Evolutionary conservation across 495 filamentous ascomycete species (phyloP).

Genomic region (Pyrenula massariospora): DNA sequence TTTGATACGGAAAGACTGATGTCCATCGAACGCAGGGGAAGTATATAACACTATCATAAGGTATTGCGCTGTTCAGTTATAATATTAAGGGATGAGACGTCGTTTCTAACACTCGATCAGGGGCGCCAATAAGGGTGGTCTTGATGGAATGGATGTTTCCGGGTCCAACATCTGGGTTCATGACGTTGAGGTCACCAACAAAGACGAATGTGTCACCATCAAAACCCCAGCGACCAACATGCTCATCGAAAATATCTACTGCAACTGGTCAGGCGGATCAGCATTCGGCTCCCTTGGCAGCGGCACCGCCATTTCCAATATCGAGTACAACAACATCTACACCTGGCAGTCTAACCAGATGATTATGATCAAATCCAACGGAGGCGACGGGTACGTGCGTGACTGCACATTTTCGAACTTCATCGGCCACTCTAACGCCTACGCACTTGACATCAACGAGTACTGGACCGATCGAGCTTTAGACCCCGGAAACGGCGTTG

Average conservation of each 20-base stretch:
- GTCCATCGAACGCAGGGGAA: too few relatives aligned
- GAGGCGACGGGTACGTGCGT: slow-evolving; percentile 42
- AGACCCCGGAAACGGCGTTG: slow-evolving; percentile 32
- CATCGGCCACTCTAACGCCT: slow-evolving; percentile 39
- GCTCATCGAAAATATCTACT: slow-evolving; percentile 44
- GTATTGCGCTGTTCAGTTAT: too few relatives aligned
- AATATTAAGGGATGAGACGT: too few relatives aligned
- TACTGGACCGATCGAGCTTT: slow-evolving; percentile 32
- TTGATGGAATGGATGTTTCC: slow-evolving; percentile 41
- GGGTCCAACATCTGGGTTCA: slow-evolving; percentile 40
- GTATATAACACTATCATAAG: slow-evolving; percentile 36
- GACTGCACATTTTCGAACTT: slow-evolving; percentile 45
- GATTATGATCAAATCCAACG: slow-evolving; percentile 52
- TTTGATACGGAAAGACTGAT: too few relatives aligned
- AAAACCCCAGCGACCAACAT: slow-evolving; percentile 37
- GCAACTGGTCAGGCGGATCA: slow-evolving; percentile 44
- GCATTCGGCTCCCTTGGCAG: slow-evolving; percentile 36
- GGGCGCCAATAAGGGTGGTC: slow-evolving; percentile 32
- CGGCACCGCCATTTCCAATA: slow-evolving; percentile 27
- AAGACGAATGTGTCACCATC: slow-evolving; percentile 43
- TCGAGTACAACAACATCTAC: slow-evolving; percentile 39
- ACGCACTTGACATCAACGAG: slow-evolving; percentile 42
- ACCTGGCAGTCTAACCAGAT: slow-evolving; percentile 45
- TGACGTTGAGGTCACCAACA: slow-evolving; percentile 43
- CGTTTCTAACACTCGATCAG: too few relatives aligned